Conservation (phyloP, 345 rosid species). For the Syzygium aqueum region DNA sequence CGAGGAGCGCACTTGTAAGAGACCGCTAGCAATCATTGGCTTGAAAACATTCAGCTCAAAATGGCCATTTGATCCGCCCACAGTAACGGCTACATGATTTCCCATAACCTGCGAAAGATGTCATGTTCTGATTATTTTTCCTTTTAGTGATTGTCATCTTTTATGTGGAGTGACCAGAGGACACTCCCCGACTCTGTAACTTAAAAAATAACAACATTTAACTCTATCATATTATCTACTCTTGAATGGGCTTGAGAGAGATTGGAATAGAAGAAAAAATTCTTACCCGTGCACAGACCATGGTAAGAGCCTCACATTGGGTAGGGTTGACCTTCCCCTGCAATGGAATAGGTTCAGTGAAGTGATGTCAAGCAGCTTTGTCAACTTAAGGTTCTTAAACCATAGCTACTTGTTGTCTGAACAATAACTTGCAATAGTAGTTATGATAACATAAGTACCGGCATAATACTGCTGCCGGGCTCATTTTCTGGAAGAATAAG, state of each 20-base stretch:
- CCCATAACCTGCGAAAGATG: slow-evolving; percentile 71
- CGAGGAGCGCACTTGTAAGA: slow-evolving; percentile 55
- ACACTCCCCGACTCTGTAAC: background rate
- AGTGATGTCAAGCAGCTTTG: background rate
- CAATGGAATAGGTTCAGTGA: slow-evolving; percentile 13
- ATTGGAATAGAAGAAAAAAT: background rate
- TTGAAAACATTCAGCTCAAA: slow-evolving; percentile 92
- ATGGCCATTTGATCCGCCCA: slow-evolving; percentile 97
- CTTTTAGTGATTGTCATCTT: background rate
- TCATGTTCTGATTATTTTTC: background rate
- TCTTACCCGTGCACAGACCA: slow-evolving; percentile 96
- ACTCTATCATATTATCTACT: background rate
- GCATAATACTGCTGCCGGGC: slow-evolving; percentile 99
- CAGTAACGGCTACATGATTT: slow-evolving; percentile 79
- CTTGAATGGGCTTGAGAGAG: background rate
- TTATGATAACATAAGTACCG: slow-evolving; percentile 33
- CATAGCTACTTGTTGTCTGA: background rate
- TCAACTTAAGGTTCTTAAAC: background rate
- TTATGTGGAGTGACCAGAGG: background rate
- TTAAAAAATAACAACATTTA: background rate
- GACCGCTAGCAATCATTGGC: slow-evolving; percentile 90
- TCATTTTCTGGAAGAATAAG: slow-evolving; percentile 98
- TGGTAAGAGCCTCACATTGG: slow-evolving; percentile 94
- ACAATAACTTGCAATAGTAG: background rate
- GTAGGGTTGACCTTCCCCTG: slow-evolving; percentile 99